A percentile compares a stretch with the other conserved stretches of the same genome.
These are phyloP conservation scores for Babesia bovis DNA, from an alignment of 169 alveolate species.

Conservation along the genomic window DNA sequence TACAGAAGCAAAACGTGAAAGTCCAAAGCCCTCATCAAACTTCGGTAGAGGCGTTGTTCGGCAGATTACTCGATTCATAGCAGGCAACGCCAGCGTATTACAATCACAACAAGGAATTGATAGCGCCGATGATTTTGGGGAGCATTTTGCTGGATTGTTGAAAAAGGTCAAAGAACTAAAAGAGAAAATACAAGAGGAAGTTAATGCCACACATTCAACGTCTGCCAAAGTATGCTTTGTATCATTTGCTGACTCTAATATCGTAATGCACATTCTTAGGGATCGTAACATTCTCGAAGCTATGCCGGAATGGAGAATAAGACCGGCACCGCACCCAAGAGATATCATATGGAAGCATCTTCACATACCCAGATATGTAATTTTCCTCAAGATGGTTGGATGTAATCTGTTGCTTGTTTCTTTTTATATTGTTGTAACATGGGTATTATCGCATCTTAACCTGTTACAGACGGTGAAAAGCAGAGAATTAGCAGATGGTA, in stretches of 20 bases:
- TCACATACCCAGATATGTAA: slow-evolving; percentile 27
- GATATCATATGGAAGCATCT: slow-evolving; percentile 62
- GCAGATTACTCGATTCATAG: not conserved
- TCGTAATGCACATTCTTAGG: slow-evolving; percentile 59
- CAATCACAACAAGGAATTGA: not conserved
- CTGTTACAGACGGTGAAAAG: slow-evolving; percentile 38
- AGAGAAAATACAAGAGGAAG: slow-evolving; percentile 53
- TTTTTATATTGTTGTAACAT: slow-evolving; percentile 54
- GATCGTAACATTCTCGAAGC: slow-evolving; percentile 56
- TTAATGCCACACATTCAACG: slow-evolving; percentile 15
- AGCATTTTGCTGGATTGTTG: slow-evolving; percentile 11
- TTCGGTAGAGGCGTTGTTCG: not conserved
- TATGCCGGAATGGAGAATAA: slow-evolving; percentile 57
- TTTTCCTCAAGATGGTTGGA: slow-evolving; percentile 26
- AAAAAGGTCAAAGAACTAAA: slow-evolving; percentile 39
- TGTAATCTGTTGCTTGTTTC: slow-evolving; percentile 20
- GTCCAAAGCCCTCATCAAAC: not conserved
- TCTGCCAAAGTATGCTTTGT: slow-evolving; percentile 62
- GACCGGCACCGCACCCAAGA: slow-evolving; percentile 71
- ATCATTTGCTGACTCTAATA: slow-evolving; percentile 65
- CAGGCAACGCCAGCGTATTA: not conserved
- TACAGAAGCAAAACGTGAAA: not conserved
- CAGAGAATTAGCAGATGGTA: slow-evolving; percentile 11
- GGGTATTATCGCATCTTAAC: slow-evolving; percentile 46
- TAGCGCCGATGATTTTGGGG: not conserved